phyloP scores from a whole-genome alignment of 2,329 filamentous ascomycete genomes.

The Apiospora kogelbergensis region DNA sequence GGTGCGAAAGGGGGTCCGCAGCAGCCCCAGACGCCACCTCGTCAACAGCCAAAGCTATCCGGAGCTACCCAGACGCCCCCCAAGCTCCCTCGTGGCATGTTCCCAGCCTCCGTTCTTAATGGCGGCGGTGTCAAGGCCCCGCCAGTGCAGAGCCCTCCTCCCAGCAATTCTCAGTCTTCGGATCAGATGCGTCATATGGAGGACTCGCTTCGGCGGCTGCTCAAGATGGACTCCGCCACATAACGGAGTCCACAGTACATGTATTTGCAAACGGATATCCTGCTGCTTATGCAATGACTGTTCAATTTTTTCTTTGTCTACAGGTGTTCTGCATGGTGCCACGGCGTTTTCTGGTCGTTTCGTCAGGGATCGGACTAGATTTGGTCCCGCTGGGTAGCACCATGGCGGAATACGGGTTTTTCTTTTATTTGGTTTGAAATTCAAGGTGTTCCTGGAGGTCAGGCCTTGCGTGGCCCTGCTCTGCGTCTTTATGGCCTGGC shows the following conservation, averaged over 20 bases:
- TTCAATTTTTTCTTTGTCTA: not conserved
- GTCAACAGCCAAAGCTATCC: constrained; percentile 14
- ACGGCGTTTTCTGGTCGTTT: constrained; percentile 16
- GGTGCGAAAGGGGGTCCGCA: constrained; percentile 24
- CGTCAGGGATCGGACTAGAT: not conserved
- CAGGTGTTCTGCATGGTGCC: constrained; percentile 18
- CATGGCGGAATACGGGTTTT: constrained; percentile 11
- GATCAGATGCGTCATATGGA: constrained; percentile 51
- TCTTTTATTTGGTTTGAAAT: constrained; percentile 13
- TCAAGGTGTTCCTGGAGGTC: not conserved
- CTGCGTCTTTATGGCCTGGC: not conserved
- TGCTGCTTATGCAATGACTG: not conserved
- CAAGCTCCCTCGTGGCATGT: constrained; percentile 25
- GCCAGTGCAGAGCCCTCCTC: constrained; percentile 15
- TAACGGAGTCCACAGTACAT: constrained; percentile 13
- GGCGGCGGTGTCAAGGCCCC: not conserved
- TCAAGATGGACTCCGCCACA: constrained; percentile 39
- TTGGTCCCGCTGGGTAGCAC: not conserved
- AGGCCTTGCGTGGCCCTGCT: constrained; percentile 4
- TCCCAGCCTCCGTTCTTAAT: constrained; percentile 25
- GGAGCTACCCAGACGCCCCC: constrained; percentile 12
- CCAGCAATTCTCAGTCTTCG: constrained; percentile 22
- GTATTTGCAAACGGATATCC: constrained; percentile 10
- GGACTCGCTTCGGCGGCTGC: constrained; percentile 51
- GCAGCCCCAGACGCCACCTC: constrained; percentile 14